These are phyloP conservation scores for Russula sp. DNA, from an alignment of 768 basidiomycete species.

Conservation along the genomic window DNA sequence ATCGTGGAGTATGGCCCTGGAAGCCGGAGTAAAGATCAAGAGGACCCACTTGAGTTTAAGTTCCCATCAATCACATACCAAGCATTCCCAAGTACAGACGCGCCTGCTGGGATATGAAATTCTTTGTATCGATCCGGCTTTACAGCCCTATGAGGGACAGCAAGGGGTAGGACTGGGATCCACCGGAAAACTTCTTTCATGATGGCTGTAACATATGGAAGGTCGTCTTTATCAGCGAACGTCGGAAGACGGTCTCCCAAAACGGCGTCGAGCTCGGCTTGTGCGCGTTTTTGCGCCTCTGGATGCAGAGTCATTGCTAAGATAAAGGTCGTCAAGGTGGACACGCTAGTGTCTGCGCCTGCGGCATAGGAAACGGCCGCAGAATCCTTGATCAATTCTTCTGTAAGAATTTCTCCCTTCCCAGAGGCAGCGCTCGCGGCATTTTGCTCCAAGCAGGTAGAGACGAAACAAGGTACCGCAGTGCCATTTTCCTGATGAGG, in stretches of 20 bases:
- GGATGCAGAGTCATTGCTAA: conserved; percentile 33
- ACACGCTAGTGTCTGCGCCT: conserved; percentile 26
- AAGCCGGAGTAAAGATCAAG: not conserved
- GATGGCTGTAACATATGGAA: conserved; percentile 28
- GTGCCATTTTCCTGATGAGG: conserved; percentile 14
- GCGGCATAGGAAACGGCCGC: conserved; percentile 28
- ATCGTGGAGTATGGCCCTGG: conserved; percentile 31
- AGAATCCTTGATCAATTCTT: conserved; percentile 28
- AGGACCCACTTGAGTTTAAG: not conserved
- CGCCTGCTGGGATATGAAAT: conserved; percentile 34
- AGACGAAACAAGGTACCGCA: conserved; percentile 28
- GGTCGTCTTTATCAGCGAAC: conserved; percentile 28
- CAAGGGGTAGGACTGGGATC: conserved; percentile 31
- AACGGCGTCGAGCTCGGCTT: conserved; percentile 33
- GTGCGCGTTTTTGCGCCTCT: conserved; percentile 32
- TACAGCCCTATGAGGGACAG: conserved; percentile 29
- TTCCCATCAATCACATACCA: conserved; percentile 18
- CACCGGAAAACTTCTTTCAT: conserved; percentile 32
- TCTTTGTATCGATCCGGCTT: conserved; percentile 34
- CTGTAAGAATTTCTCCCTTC: conserved; percentile 25
- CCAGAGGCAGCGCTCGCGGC: conserved; percentile 12
- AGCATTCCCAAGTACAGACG: conserved; percentile 31
- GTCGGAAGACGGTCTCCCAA: conserved; percentile 32
- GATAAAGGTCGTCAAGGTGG: conserved; percentile 30
- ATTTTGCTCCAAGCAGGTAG: conserved; percentile 23